Conservation (phyloP, 2,329 filamentous ascomycete genomes). For the Tolypocladium inflatum region DNA sequence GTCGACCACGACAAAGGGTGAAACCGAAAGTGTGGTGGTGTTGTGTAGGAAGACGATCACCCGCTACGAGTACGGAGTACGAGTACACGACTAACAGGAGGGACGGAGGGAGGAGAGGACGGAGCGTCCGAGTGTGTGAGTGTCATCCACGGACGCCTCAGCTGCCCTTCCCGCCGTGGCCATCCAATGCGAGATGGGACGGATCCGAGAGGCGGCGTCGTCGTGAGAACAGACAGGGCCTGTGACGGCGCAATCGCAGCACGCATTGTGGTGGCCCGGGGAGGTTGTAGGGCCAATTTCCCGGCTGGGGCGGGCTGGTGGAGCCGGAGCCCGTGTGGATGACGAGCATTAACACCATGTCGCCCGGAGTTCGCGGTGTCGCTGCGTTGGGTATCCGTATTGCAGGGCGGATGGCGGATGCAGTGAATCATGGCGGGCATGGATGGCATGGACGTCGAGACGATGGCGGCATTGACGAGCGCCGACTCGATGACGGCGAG, state of each 20-base stretch:
- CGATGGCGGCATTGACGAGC: neutral
- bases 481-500: neutral
- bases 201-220: neutral
- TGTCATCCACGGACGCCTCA: neutral
- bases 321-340: conserved; percentile 6
- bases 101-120: neutral
- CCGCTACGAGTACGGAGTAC: no score
- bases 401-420: neutral
- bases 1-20: neutral
- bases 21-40: neutral
- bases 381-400: neutral
- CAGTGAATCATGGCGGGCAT: neutral
- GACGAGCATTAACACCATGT: neutral
- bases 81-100: neutral
- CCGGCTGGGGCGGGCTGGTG: conserved; percentile 8
- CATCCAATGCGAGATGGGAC: neutral
- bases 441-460: neutral
- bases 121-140: neutral
- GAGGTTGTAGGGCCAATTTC: conserved; percentile 11
- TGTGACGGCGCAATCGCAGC: neutral
- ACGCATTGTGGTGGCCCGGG: neutral
- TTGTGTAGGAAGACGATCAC: neutral
- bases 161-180: neutral
- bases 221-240: neutral
- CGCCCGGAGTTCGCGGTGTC: neutral